Evolutionary conservation across 2,329 filamentous ascomycete species (phyloP), one percentile per base, ranked within the genome.

Genomic region (Fusarium tuaranense): DNA sequence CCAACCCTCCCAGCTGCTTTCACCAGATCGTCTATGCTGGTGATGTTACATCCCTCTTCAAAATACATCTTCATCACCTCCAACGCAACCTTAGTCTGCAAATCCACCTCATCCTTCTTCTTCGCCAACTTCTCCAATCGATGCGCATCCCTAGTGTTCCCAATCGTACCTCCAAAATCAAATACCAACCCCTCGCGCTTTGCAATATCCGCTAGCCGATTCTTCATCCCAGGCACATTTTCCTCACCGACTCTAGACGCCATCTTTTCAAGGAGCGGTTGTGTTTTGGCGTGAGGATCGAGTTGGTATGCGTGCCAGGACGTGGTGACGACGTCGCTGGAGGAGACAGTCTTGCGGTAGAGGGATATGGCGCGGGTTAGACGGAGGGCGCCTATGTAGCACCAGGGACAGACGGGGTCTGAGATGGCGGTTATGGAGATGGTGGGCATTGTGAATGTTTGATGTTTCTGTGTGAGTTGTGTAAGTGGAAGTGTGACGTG

Each of bases 251-350:
- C 95, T 72, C 91, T 92, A 25, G 84, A 79, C 14, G 85, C 84
- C 81, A 93, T 92, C 80, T 88, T 88, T 72, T 82, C 86, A 3
- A 71, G 76, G 48, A 88, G 81, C 20, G 88, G 86, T 5, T 88
- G 78, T 7, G 87, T 85, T 44, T 78, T 75, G 25, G 92, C 88
- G 1, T 89, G 86, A 0, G 94, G 93, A 79, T 95, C 92, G 63
- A 97, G 89, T 81, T 96, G 95, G 85, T 94, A 97, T 2, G 95
- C 93, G 70, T 89, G 88, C 93, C 94, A 97, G 70, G 88, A 88
- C 16, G 93, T 90, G 57, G 87, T 88, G 84, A 97, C 95, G 22
- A 88, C 93, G 83, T 96, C 93, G 44, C 87, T 82, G 51, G 86
- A 84, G 0, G 92, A 91, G 76, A 94, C 86, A 44, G 87, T 85